A percentile compares a stretch with the other conserved stretches of the same genome.
Conservation (phyloP, 2,329 filamentous ascomycete genomes). For the Simplicillium aogashimaense region DNA sequence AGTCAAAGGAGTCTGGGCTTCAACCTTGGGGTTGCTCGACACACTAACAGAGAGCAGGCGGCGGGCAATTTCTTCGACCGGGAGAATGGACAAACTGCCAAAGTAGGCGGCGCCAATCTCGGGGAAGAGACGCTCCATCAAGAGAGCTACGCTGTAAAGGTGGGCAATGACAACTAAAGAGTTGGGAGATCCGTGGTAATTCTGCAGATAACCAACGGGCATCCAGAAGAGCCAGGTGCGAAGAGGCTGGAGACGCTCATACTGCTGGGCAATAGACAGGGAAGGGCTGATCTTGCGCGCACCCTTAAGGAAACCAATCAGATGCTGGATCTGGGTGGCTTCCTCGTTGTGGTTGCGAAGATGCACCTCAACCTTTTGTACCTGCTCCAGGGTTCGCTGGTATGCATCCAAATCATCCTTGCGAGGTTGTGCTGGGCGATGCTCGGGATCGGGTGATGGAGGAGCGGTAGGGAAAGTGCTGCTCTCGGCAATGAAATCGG, state of each 20-base stretch:
- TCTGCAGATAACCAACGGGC: constrained; percentile 73
- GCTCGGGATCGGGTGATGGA: constrained; percentile 50
- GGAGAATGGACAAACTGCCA: constrained; percentile 65
- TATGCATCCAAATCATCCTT: constrained; percentile 64
- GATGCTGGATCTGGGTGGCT: constrained; percentile 55
- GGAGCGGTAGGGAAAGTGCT: constrained; percentile 62
- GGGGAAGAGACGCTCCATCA: constrained; percentile 84
- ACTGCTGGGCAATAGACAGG: constrained; percentile 71
- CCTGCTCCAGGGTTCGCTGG: constrained; percentile 54
- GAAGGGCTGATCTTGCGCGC: constrained; percentile 61
- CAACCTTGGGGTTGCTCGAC: constrained; percentile 44
- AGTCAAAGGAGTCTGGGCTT: constrained; percentile 50
- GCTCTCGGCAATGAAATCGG: constrained; percentile 72
- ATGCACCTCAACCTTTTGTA: constrained; percentile 58
- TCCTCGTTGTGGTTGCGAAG: constrained; percentile 62
- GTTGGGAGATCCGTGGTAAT: constrained; percentile 63
- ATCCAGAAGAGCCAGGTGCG: constrained; percentile 95
- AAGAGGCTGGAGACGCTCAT: constrained; percentile 79
- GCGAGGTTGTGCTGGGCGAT: constrained; percentile 50
- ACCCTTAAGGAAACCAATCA: constrained; percentile 63
- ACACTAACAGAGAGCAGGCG: constrained; percentile 62
- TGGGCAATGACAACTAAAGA: constrained; percentile 80
- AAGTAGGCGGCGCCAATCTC: constrained; percentile 87
- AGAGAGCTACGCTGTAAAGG: constrained; percentile 80
- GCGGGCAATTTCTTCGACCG: constrained; percentile 78